Base-by-base conservation (phyloP, 139 green algal species). In the Tetratostichococcus sp. region DNA sequence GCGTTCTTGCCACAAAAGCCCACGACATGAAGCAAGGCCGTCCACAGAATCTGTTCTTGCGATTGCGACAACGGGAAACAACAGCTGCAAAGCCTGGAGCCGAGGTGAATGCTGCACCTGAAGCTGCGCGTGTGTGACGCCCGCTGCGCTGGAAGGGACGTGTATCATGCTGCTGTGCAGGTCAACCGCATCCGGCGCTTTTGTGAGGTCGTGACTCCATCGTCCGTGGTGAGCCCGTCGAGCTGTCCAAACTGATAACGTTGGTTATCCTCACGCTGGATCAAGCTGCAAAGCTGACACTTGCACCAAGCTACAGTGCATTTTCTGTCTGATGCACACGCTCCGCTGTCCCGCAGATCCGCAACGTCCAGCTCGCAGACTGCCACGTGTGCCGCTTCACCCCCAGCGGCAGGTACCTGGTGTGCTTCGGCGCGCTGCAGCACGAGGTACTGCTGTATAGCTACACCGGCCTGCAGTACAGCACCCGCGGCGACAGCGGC, bases 401-500 rank as follows among this genome's bases (percentile, higher is more conserved):
- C 4, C 62, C 62, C 17, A 50, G 35, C 26, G 74, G 74, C 5
- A 32, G 67, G 31, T 74, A 62, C 35, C 30, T 78, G 67, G 74
- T 78, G 30, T 71, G 67, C 43, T 78, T 74, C 57, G 43, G 67
- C 25, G 23, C 28, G 43, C 31, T 69, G 14, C 42, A 62, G 17
- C 74, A 66, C 4, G 74, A 78, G 25, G 22, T 78, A 30, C 34
- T 73, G 26, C 16, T 78, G 16, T 78, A 74, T 43, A 43, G 74
- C 28, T 65, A 59, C 43, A 69, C 25, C 8, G 43, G 67, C 21
- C 66, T 59, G 31, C 23, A 73, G 1, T 71, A 26, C 25, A 34
- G 43, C 66, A 67, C 31, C 23, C 22, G 39, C 17, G 67, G 42
- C 14, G 67, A 78, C 22, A 21, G 33, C 1, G 42, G 30, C 23